Evolutionary conservation across 768 basidiomycete genomes (phyloP), one percentile per base, ranked within the genome.

Genomic region (Suillus variegatus): DNA sequence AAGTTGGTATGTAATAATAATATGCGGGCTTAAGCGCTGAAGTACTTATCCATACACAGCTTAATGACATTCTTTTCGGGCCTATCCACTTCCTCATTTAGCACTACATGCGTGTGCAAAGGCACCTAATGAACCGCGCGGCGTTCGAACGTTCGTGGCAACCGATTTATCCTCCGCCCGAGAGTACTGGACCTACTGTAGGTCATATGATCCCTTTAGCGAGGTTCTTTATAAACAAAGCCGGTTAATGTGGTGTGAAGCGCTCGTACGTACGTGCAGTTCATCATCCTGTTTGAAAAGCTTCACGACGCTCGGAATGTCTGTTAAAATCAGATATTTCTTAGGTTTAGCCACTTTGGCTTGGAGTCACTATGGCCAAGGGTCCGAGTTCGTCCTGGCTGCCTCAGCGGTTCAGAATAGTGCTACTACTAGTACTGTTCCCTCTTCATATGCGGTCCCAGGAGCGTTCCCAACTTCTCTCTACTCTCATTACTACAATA

Each of bases 401-500:
- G 56, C 5, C 5, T 41, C 65, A 8, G 68, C 47, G 10, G 65
- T 38, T 9, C 36, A 38, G 36, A 2, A 41, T 43, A 71, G 51
- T 20, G n/a, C 20, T 35, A 28, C 14, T 28, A 20, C 32, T 3
- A 55, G 10, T 36, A 67, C 72, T 41, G n/a, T 60, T 41, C 66
- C 64, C 62, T 66, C 73, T 16, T 62, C 28, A 36, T 89, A 84
- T 70, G 85, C 88, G 4, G 88, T 76, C 6, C 83, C 88, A 6
- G 89, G 88, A 36, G 70, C 77, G 4, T 91, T 91, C 73, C 90
- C 91, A 2, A 89, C 89, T 2, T 84, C 87, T 6, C 76, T 83
- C 46, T 93, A 86, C 74, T 71, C 79, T n/a, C 72, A 80, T 61
- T 93, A 92, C 74, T 91, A 87, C 77, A 92, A 91, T 74, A 77